These are phyloP conservation scores for Penicillium sp. DNA, from an alignment of 2,329 filamentous ascomycete species.

Conservation along the genomic window DNA sequence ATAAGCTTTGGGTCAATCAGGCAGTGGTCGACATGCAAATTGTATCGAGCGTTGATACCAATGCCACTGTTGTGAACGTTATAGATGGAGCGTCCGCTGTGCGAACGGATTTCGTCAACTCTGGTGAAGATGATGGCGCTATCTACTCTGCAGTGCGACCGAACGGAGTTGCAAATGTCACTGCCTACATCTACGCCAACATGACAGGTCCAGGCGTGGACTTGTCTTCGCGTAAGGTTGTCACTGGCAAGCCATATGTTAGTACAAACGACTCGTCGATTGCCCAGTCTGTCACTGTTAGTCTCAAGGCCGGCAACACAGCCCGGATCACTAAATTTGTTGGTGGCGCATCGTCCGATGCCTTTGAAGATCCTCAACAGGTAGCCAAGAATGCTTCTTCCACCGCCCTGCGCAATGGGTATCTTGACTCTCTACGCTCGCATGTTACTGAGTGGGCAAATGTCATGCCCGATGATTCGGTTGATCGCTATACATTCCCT, in stretches of 20 bases:
- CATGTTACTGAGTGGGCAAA: constrained; percentile 64
- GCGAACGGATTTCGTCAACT: constrained; percentile 60
- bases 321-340: constrained; percentile 66
- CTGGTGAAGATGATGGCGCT: constrained; percentile 54
- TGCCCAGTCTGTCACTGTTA: constrained; percentile 59
- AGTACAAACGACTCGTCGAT: constrained; percentile 63
- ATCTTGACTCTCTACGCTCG: constrained; percentile 52
- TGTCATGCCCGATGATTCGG: constrained; percentile 60
- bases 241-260: constrained; percentile 51
- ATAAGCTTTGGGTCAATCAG: constrained; percentile 63
- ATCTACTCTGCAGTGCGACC: constrained; percentile 69
- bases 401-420: constrained; percentile 55
- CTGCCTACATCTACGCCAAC: constrained; percentile 58
- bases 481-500: constrained; percentile 63
- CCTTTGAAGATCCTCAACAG: constrained; percentile 58
- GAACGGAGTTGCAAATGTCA: constrained; percentile 61
- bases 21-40: constrained; percentile 62
- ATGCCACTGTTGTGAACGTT: constrained; percentile 64
- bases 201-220: constrained; percentile 44
- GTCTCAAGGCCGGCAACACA: constrained; percentile 53
- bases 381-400: constrained; percentile 58
- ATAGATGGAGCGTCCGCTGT: constrained; percentile 69
- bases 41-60: constrained; percentile 52
- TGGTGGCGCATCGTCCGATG: constrained; percentile 68
- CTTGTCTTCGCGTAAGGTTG: constrained; percentile 43